Evolutionary conservation across 2,329 filamentous ascomycete species (phyloP).

Genomic region (Aspergillus arachidicola): DNA sequence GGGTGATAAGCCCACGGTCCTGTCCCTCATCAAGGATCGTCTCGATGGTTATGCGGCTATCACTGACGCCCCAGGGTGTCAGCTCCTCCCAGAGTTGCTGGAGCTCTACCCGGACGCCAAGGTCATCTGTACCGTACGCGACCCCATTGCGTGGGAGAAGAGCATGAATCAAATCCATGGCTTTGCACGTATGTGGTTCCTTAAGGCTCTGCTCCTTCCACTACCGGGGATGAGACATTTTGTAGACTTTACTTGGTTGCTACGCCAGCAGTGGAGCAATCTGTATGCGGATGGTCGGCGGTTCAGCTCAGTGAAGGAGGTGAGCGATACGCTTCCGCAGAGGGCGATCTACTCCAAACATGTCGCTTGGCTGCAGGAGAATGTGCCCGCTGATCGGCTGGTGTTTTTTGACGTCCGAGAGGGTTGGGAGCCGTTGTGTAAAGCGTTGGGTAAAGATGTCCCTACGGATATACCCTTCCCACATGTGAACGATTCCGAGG

Average conservation of each 20-base stretch:
- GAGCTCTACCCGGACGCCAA: slow-evolving; percentile 54
- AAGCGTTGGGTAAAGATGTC: slow-evolving; percentile 43
- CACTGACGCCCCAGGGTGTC: slow-evolving; percentile 48
- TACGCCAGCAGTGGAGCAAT: slow-evolving; percentile 23
- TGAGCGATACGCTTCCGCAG: slow-evolving; percentile 17
- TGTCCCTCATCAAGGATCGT: slow-evolving; percentile 6
- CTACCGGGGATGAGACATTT: slow-evolving; percentile 30
- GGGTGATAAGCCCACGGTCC: neutral
- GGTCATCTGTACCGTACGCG: slow-evolving; percentile 46
- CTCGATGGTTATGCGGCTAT: slow-evolving; percentile 50
- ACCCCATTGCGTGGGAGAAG: slow-evolving; percentile 24
- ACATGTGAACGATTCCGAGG: slow-evolving; percentile 37
- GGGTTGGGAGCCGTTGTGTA: slow-evolving; percentile 52
- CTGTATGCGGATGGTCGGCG: slow-evolving; percentile 20
- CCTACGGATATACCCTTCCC: slow-evolving; percentile 43
- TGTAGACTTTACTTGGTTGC: slow-evolving; percentile 19
- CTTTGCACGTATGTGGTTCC: slow-evolving; percentile 21
- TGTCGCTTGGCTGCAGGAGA: slow-evolving; percentile 28
- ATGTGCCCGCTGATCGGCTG: slow-evolving; percentile 34
- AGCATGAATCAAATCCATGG: slow-evolving; percentile 24
- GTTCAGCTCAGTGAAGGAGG: neutral
- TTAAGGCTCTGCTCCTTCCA: slow-evolving; percentile 24
- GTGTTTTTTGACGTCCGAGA: slow-evolving; percentile 44
- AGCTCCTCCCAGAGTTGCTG: slow-evolving; percentile 50
- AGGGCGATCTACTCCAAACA: slow-evolving; percentile 8